Conservation (phyloP, 139 green algal genomes). For the Chlorella sp. region DNA sequence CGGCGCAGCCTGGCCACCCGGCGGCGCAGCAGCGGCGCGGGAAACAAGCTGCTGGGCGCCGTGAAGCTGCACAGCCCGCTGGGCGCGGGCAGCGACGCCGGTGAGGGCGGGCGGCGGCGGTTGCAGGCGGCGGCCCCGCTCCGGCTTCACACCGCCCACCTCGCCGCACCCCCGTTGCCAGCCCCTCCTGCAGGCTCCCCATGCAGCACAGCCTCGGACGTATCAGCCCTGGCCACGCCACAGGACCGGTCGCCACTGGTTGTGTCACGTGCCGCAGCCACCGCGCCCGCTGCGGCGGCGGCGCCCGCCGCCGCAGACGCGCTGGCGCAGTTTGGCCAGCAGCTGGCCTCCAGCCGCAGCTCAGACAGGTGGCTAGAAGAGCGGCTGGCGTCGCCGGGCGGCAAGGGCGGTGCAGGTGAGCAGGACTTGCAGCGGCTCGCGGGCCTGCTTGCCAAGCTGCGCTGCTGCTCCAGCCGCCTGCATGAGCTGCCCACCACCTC, state of each 20-base stretch:
- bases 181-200: no score
- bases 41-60: background rate
- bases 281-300: background rate
- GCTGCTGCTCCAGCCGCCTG: no score
- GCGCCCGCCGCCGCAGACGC: background rate
- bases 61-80: no score
- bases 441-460: no score
- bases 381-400: background rate
- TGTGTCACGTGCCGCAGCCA: no score
- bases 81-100: no score
- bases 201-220: background rate
- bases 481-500: background rate
- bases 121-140: no score
- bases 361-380: constrained; percentile 24
- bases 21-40: background rate
- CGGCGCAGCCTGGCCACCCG: background rate
- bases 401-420: background rate
- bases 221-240: background rate
- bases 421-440: background rate
- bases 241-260: no score
- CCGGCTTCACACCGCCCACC: no score
- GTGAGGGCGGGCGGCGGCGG: background rate
- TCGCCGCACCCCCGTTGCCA: no score
- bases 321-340: background rate
- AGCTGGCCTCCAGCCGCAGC: constrained; percentile 1